Base-by-base conservation (phyloP, 2,329 filamentous ascomycete species). In the Dactylonectria macrodidyma region DNA sequence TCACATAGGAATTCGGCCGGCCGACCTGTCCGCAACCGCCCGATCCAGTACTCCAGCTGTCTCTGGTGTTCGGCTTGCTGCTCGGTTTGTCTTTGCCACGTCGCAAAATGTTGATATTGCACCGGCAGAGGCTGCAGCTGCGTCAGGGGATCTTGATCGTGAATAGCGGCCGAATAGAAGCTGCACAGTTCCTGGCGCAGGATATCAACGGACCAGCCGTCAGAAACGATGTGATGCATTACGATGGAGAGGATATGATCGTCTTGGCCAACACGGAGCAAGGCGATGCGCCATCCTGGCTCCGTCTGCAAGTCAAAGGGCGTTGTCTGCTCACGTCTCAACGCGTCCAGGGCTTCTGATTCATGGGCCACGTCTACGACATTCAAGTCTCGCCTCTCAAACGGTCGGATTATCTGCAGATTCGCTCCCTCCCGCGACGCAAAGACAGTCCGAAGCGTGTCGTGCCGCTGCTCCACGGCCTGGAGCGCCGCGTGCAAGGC, bases 191-290 rank as follows among this genome's bases (percentile, higher is more conserved):
- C 72, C 6, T 38, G 26, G 5, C 48, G 46, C 12, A 47, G 46
- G 6, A 47, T 47, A 51, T 30, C 54, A 16, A 34, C 59, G 2
- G 76, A 78, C 76, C 76, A 78, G 0, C 76, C 76, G 36, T 78
- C 76, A 0, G 75, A 74, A 4, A 78, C 63, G 12, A 76, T 77
- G 16, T 78, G 76, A 33, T 78, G 76, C 72, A 78, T 75, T 3
- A 75, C 68, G 9, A 78, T 74, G 1, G 73, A 76, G 1, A 78
- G 62, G 2, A 76, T 19, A 56, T 76, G 66, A 1, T 77, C 66
- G 0, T 69, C 36, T 1, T 70, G 56, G 1, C 58, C 66, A 0
- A 77, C 1, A 1, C 64, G 59, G 5, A 70, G 63, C 0, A 78
- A 44, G 0, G 65, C 33, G 1, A 69, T 71, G 24, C 74, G 68